Evolutionary conservation across 2,329 filamentous ascomycete species (phyloP).

Genomic region (Phaeosphaeria sp.): DNA sequence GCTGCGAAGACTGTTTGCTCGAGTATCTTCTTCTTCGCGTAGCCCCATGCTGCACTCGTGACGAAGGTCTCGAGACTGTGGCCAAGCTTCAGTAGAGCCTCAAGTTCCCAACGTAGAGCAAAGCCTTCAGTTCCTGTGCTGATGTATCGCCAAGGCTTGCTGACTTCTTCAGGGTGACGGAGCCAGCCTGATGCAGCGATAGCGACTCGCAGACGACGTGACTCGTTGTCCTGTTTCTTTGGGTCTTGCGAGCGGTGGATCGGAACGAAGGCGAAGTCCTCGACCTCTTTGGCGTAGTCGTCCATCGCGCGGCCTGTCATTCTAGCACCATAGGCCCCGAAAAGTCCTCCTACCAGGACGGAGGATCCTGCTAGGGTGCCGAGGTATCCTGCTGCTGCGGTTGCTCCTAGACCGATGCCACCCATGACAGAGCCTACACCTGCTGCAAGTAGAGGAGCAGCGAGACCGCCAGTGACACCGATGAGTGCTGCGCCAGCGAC

Average conservation of each 20-base stretch:
- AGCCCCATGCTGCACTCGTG: conserved; percentile 80
- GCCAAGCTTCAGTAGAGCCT: conserved; percentile 78
- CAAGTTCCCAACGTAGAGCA: conserved; percentile 81
- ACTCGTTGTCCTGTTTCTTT: conserved; percentile 59
- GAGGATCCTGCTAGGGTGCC: conserved; percentile 81
- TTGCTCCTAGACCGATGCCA: conserved; percentile 75
- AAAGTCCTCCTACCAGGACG: conserved; percentile 81
- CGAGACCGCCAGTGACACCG: conserved; percentile 79
- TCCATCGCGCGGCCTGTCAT: conserved; percentile 90
- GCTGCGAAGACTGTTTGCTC: conserved; percentile 62
- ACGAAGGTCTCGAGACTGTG: conserved; percentile 78
- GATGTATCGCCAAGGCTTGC: conserved; percentile 79
- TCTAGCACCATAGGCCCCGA: conserved; percentile 86
- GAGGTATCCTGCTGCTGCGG: conserved; percentile 77
- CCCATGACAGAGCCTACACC: conserved; percentile 82
- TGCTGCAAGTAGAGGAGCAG: conserved; percentile 77
- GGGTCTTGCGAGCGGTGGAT: conserved; percentile 57
- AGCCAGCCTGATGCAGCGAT: conserved; percentile 86
- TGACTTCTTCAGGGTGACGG: conserved; percentile 73
- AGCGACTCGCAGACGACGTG: conserved; percentile 71
- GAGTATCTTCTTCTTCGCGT: conserved; percentile 77
- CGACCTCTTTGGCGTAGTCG: conserved; percentile 82
- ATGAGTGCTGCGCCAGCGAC: conserved; percentile 89
- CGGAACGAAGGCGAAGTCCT: conserved; percentile 87
- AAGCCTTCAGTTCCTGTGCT: conserved; percentile 79